Evolutionary conservation across 78 protist species (phyloP).

Genomic region (Guillardia theta): DNA sequence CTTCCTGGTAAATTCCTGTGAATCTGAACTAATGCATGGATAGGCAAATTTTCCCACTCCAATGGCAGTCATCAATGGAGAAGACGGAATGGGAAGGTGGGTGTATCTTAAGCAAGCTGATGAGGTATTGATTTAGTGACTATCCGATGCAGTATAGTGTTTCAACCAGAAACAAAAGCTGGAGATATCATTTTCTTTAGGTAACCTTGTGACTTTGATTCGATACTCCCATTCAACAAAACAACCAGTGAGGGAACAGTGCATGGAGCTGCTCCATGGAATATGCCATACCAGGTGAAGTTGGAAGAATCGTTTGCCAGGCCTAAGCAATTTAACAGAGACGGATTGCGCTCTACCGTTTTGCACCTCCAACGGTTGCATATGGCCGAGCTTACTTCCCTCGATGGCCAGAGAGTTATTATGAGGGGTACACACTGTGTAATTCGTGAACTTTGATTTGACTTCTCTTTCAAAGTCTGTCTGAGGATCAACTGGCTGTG

Average conservation of each 20-base stretch:
- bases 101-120: no score
- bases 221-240: no score
- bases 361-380: slow-evolving; percentile 43
- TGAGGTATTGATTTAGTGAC: no score
- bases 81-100: no score
- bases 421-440: neutral
- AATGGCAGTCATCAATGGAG: no score
- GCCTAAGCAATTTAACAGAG: neutral
- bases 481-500: neutral
- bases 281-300: neutral
- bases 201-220: no score
- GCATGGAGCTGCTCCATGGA: neutral
- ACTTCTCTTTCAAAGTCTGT: neutral
- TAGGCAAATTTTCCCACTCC: neutral
- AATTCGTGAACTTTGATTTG: neutral
- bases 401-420: neutral
- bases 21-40: no score
- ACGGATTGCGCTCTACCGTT: slow-evolving; percentile 43
- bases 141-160: no score
- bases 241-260: no score
- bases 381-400: slow-evolving; percentile 47
- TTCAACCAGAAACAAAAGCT: no score
- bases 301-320: neutral
- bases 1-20: no score
- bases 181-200: no score